Conservation (phyloP, 495 filamentous ascomycete species). For the Evansstolkia leycettana region DNA sequence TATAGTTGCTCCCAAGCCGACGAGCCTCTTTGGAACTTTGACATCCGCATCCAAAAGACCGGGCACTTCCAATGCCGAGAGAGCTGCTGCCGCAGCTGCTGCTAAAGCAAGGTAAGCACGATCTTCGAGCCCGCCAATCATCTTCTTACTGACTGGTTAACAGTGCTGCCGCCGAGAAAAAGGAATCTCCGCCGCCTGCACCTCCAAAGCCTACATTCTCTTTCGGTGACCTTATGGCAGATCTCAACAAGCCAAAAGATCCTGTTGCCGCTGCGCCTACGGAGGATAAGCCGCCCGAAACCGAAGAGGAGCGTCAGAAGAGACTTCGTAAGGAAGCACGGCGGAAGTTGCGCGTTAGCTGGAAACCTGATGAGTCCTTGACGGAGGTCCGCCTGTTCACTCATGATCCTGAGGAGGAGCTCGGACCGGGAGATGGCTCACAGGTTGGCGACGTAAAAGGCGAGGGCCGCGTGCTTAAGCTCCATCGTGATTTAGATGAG, state of each 20-base stretch:
- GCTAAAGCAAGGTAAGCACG: constrained; percentile 31
- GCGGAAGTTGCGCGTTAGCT: constrained; percentile 57
- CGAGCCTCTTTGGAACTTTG: constrained; percentile 44
- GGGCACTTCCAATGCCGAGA: constrained; percentile 41
- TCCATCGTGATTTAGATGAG: constrained; percentile 48
- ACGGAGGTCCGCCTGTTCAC: constrained; percentile 62
- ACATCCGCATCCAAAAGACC: constrained; percentile 50
- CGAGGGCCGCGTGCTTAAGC: constrained; percentile 74
- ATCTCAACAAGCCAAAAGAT: constrained; percentile 53
- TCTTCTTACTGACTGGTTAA: constrained; percentile 7
- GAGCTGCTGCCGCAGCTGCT: constrained; percentile 35
- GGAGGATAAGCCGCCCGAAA: constrained; percentile 52
- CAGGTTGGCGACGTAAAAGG: constrained; percentile 57
- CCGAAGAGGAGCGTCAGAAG: constrained; percentile 58
- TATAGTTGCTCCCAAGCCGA: constrained; percentile 43
- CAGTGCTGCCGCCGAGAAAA: constrained; percentile 26
- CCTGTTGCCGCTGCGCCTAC: constrained; percentile 37
- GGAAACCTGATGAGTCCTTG: constrained; percentile 60
- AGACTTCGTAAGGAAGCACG: constrained; percentile 70
- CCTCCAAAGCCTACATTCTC: constrained; percentile 37
- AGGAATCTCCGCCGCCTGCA: constrained; percentile 22
- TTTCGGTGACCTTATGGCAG: constrained; percentile 48
- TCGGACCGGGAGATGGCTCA: constrained; percentile 53
- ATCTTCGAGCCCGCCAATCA: too few species aligned
- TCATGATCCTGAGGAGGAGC: constrained; percentile 71